Conservation (phyloP, 352 stramenopile species). For the Phytophthora chlamydospora region DNA sequence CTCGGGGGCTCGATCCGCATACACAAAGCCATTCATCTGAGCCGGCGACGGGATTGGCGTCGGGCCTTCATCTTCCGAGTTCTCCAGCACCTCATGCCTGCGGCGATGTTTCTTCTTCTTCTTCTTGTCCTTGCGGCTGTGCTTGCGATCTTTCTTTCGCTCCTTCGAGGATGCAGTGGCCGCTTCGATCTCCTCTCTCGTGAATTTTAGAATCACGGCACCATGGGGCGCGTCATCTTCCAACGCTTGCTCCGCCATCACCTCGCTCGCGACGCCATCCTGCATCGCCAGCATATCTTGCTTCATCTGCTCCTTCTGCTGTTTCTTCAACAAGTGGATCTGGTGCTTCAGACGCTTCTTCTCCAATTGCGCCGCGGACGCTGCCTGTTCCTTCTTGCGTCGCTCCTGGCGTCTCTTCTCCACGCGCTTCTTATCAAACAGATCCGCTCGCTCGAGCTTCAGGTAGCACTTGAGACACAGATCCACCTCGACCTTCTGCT, state of each 20-base stretch:
- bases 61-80: conserved; percentile 59
- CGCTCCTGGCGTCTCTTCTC: conserved; percentile 46
- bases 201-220: conserved; percentile 41
- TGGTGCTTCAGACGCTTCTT: conserved; percentile 60
- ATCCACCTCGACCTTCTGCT: conserved; percentile 41
- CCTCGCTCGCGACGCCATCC: conserved; percentile 2
- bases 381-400: conserved; percentile 34
- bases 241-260: not conserved
- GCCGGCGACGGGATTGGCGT: conserved; percentile 49
- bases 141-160: conserved; percentile 67
- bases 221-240: conserved; percentile 5
- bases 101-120: conserved; percentile 53
- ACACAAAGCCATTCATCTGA: conserved; percentile 54
- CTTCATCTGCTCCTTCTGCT: conserved; percentile 66
- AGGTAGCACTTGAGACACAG: conserved; percentile 77
- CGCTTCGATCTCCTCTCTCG: conserved; percentile 43
- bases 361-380: conserved; percentile 25
- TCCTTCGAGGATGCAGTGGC: conserved; percentile 33
- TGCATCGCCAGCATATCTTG: conserved; percentile 31
- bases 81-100: conserved; percentile 50
- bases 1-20: conserved; percentile 39
- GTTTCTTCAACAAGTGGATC: conserved; percentile 62
- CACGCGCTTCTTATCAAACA: conserved; percentile 63
- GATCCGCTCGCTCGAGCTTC: conserved; percentile 66
- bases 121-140: conserved; percentile 60